These are phyloP conservation scores for Neurospora tetrasperma DNA, from an alignment of 495 filamentous ascomycete species.

Conservation along the genomic window DNA sequence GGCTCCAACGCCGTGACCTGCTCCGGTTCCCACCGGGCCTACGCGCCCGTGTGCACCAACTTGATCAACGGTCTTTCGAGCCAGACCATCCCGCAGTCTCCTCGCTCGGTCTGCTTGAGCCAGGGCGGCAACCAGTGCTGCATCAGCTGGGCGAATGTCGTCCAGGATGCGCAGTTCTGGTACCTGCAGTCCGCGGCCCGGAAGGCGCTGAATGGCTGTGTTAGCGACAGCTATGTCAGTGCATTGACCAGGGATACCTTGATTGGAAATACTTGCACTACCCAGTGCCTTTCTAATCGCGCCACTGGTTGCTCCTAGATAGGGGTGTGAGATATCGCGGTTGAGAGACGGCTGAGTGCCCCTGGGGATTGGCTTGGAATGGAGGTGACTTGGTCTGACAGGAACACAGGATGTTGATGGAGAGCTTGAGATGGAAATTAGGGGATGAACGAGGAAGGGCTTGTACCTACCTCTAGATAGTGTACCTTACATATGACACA, in stretches of 20 bases:
- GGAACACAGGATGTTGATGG: not conserved
- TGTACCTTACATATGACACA: not conserved
- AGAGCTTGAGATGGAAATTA: not conserved
- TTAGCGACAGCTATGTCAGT: not conserved
- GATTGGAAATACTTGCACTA: not conserved
- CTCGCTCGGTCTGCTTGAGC: not conserved
- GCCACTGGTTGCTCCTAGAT: not conserved
- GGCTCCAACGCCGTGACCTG: not conserved
- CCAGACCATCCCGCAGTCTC: not conserved
- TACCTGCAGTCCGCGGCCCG: not conserved
- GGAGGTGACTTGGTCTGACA: not conserved
- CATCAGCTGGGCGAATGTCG: not conserved
- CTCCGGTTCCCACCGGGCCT: not conserved
- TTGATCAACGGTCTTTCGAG: not conserved
- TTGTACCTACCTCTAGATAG: not conserved
- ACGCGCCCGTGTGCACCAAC: not conserved
- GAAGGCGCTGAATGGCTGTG: not conserved
- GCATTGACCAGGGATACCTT: not conserved
- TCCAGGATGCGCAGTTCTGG: not conserved
- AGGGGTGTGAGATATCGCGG: too few relatives aligned
- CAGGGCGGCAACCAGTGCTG: conserved; percentile 1
- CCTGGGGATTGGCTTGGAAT: not conserved
- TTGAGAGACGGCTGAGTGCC: too few relatives aligned
- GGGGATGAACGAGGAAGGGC: not conserved
- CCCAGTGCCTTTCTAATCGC: not conserved